A percentile compares a stretch with the other conserved stretches of the same genome.
phyloP scores from a whole-genome alignment of 1,139 yeast genomes.

The Zygosaccharomyces sapae region DNA sequence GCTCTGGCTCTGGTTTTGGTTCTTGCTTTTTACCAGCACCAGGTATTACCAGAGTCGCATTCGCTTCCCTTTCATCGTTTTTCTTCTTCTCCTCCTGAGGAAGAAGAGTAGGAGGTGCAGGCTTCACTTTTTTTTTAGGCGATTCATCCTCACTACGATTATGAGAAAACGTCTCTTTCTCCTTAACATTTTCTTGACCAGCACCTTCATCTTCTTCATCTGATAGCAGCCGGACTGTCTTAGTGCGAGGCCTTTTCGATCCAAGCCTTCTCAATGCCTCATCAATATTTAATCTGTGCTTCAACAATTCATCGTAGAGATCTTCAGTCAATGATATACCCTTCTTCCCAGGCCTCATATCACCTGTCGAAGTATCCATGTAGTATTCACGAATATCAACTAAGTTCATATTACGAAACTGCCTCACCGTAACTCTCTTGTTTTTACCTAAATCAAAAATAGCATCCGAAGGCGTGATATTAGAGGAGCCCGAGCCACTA shows the following conservation, averaged over 20 bases:
- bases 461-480: constrained; percentile 28
- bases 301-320: constrained; percentile 56
- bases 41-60: constrained; percentile 32
- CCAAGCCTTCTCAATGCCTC: constrained; percentile 54
- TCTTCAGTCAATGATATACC: constrained; percentile 78
- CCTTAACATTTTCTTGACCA: constrained; percentile 14
- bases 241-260: constrained; percentile 34
- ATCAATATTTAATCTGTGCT: constrained; percentile 51
- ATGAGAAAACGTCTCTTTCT: constrained; percentile 14
- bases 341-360: constrained; percentile 73
- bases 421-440: constrained; percentile 67
- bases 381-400: constrained; percentile 83
- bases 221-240: constrained; percentile 27
- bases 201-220: constrained; percentile 26
- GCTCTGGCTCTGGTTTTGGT: constrained; percentile 4
- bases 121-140: constrained; percentile 23
- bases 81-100: constrained; percentile 32
- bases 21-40: constrained; percentile 13
- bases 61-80: constrained; percentile 31
- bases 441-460: constrained; percentile 55
- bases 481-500: constrained; percentile 5
- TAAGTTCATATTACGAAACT: constrained; percentile 58
- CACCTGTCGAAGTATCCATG: constrained; percentile 54
- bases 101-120: constrained; percentile 33
- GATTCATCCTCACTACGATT: constrained; percentile 12